Conservation (phyloP, 495 filamentous ascomycete genomes). For the Aspergillus sparsus region DNA sequence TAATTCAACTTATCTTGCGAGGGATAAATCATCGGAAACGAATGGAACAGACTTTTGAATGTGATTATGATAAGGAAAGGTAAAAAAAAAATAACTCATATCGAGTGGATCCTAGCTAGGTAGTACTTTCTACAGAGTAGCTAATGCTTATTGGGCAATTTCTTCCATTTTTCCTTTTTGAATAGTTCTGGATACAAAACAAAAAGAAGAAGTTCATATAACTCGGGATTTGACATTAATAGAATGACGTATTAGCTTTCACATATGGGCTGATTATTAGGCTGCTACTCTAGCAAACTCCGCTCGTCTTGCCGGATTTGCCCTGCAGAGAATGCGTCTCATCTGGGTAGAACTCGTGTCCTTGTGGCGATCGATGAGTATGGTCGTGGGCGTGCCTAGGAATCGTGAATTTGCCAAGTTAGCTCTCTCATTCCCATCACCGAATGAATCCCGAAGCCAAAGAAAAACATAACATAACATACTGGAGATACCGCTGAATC, state of each 20-base stretch:
- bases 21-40: too few relatives aligned
- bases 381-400: conserved; percentile 7
- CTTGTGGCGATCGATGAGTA: conserved; percentile 38
- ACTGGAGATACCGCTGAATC: conserved; percentile 61
- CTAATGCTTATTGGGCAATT: too few relatives aligned
- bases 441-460: not conserved
- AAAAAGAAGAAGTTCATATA: too few relatives aligned
- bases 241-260: not conserved
- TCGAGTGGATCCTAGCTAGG: too few relatives aligned
- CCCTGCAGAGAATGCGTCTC: conserved; percentile 79
- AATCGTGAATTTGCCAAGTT: conserved; percentile 7
- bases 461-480: conserved; percentile 40
- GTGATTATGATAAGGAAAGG: too few relatives aligned
- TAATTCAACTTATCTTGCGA: too few relatives aligned
- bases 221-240: too few relatives aligned
- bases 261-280: not conserved
- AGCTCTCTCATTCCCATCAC: not conserved
- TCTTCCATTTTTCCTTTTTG: too few relatives aligned
- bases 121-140: too few relatives aligned
- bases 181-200: too few relatives aligned
- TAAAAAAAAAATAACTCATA: too few relatives aligned
- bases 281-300: conserved; percentile 55
- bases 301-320: conserved; percentile 79
- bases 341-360: conserved; percentile 61
- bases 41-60: too few relatives aligned